Base-by-base conservation (phyloP, 139 green algal genomes). In the Axilococcus clingmanii region DNA sequence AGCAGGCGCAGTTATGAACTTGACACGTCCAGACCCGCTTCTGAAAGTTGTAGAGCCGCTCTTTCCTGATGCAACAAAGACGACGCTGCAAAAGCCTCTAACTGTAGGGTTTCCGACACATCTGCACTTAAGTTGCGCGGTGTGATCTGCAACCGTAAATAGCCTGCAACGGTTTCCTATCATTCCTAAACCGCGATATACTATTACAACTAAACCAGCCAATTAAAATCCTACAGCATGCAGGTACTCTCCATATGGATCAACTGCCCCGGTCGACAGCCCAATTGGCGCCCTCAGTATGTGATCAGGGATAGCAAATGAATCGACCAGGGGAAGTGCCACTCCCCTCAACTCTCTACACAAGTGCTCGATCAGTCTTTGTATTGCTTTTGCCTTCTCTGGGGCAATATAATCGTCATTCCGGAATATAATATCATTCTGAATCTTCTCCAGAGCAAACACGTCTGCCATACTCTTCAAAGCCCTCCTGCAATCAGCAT, bases 361-460 rank as follows among this genome's bases (percentile, higher is more conserved):
- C 54, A 93, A 77, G 19, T 56, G 27, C 52, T 77, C 58, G 7
- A 86, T 55, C 55, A 89, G 71, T n/a, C 67, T 59, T 44, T 75
- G 43, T 50, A 92, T 89, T 51, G 83, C 83, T 71, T 89, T 92
- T 63, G 72, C 75, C 75, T 89, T 93, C 44, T 80, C 63, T 30
- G 81, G 77, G 11, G 81, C 79, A n/a, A 93, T 73, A 52, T 82
- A 86, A 57, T 93, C 83, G 33, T 88, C 77, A 45, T 93, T 88
- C 29, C 79, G 63, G 57, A 80, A 80, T 36, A 80, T 40, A 38
- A 82, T 72, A 65, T 92, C 83, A 5, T 44, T 29, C 51, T 85
- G 60, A 41, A 93, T 84, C 63, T 66, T 57, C 54, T 78, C 58
- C 49, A 92, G 73, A 1, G 83, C 83, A 59, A 85, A 92, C 17